These are phyloP conservation scores for Cylindrotheca closterium DNA, from an alignment of 108 stramenopile genomes.

Conservation along the genomic window DNA sequence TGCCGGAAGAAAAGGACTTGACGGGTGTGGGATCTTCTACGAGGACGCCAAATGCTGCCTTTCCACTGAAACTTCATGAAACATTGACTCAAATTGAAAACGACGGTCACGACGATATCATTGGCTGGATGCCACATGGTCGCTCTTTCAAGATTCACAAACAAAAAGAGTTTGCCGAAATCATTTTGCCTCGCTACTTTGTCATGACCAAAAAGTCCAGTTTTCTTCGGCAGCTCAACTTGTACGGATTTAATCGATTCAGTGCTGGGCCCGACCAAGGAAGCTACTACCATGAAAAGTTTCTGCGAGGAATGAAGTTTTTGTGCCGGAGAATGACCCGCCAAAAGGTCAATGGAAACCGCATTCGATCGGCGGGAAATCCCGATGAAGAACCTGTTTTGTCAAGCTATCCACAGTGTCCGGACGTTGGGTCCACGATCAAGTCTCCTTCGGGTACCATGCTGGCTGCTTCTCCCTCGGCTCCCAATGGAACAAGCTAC, in stretches of 20 bases:
- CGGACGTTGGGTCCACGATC: slow-evolving; percentile 8
- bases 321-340: slow-evolving; percentile 64
- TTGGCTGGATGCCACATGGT: slow-evolving; percentile 82
- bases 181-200: slow-evolving; percentile 83
- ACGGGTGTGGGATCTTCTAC: slow-evolving; percentile 2
- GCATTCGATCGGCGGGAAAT: slow-evolving; percentile 77
- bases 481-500: not conserved
- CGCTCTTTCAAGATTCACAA: slow-evolving; percentile 72
- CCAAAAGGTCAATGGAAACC: slow-evolving; percentile 82
- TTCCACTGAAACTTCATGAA: slow-evolving; percentile 76
- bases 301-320: slow-evolving; percentile 70
- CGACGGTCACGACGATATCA: slow-evolving; percentile 59
- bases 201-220: slow-evolving; percentile 82
- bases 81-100: slow-evolving; percentile 63
- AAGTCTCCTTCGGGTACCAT: not conserved
- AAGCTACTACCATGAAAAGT: slow-evolving; percentile 81
- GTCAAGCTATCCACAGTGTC: slow-evolving; percentile 44
- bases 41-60: slow-evolving; percentile 54
- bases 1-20: slow-evolving; percentile 30
- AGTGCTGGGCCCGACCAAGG: slow-evolving; percentile 70
- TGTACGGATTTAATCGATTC: slow-evolving; percentile 79
- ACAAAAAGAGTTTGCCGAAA: slow-evolving; percentile 63
- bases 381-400: slow-evolving; percentile 78
- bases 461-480: not conserved
- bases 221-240: slow-evolving; percentile 86